These are phyloP conservation scores for Backusella macrospora DNA, from an alignment of 192 early-diverging fungal species.

Conservation along the genomic window DNA sequence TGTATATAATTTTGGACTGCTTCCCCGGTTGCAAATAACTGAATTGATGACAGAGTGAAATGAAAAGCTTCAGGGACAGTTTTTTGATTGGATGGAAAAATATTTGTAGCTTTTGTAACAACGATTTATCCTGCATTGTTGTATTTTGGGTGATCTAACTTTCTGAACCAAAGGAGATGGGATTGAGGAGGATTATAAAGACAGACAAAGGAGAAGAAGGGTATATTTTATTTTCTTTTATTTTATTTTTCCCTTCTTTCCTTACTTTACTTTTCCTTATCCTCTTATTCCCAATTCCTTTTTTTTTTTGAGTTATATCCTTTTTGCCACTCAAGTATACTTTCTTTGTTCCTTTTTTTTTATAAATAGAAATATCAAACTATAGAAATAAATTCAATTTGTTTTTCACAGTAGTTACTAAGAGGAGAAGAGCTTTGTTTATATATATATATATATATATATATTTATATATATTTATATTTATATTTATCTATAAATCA, in stretches of 20 bases:
- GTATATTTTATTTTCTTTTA: not conserved
- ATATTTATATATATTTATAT: not conserved
- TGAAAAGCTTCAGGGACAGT: not conserved
- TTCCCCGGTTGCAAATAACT: no score
- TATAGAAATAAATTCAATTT: not conserved
- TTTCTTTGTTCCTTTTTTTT: not conserved
- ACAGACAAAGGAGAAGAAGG: not conserved
- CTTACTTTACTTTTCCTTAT: not conserved
- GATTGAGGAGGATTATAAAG: conserved; percentile 1
- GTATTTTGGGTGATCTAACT: conserved; percentile 2
- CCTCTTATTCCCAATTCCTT: not conserved
- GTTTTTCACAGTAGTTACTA: not conserved
- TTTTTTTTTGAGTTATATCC: not conserved
- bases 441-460: no score
- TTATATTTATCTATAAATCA: no score
- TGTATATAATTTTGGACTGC: no score
- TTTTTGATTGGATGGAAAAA: not conserved
- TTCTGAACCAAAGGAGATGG: conserved; percentile 1
- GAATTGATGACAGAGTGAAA: no score
- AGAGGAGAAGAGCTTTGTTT: not conserved
- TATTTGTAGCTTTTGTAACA: not conserved
- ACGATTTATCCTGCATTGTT: conserved; percentile 1
- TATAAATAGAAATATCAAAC: not conserved
- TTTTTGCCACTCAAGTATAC: not conserved
- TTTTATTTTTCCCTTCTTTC: conserved; percentile 8